Conservation (phyloP, 345 rosid species). For the Eutrema heterophyllum region DNA sequence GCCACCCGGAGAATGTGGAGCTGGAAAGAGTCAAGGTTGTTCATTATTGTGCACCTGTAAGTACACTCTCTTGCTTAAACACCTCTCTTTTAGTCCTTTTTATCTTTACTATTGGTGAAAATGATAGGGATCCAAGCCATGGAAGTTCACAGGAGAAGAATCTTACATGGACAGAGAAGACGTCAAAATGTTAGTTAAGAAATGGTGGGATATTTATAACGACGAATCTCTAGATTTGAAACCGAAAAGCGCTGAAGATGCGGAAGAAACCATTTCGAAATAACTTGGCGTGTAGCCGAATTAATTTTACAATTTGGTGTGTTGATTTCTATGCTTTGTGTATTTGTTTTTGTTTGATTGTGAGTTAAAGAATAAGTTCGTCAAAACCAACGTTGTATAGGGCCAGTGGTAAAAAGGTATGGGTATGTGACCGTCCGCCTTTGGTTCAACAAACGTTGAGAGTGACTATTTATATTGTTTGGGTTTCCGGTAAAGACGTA, state of each 20-base stretch:
- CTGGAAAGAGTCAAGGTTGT: slow-evolving; percentile 54
- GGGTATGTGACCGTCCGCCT: no score
- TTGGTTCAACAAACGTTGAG: no score
- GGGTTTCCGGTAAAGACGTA: no score
- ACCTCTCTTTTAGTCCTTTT: not conserved
- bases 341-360: not conserved
- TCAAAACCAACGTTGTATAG: no score
- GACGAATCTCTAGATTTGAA: slow-evolving; percentile 47
- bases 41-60: slow-evolving; percentile 77
- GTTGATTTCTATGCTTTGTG: not conserved
- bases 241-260: slow-evolving; percentile 12
- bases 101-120: not conserved
- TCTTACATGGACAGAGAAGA: slow-evolving; percentile 55
- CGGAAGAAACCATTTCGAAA: slow-evolving; percentile 10
- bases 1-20: slow-evolving; percentile 69
- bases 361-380: not conserved
- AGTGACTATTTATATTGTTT: no score
- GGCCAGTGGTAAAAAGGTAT: no score
- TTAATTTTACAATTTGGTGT: not conserved
- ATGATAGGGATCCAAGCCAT: slow-evolving; percentile 49
- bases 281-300: not conserved
- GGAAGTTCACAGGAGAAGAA: slow-evolving; percentile 58
- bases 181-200: slow-evolving; percentile 38
- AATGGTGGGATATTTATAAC: slow-evolving; percentile 53
- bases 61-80: not conserved